Evolutionary conservation across 345 rosid species (phyloP).

Genomic region (Raphanus raphanistrum): DNA sequence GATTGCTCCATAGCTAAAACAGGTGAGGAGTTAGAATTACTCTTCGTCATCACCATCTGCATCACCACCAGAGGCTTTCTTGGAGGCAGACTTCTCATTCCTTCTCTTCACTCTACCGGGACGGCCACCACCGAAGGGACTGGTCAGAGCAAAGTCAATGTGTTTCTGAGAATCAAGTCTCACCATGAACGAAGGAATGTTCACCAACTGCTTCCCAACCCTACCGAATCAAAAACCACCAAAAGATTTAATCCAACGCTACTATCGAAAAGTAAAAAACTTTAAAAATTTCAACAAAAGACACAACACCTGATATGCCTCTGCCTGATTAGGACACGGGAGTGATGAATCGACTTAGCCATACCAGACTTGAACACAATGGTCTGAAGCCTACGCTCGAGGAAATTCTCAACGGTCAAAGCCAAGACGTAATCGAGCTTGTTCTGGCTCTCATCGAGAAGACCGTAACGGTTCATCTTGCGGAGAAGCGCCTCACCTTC

Average conservation of each 20-base stretch:
- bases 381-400: constrained; percentile 68
- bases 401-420: constrained; percentile 65
- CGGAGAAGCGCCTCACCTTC: constrained; percentile 67
- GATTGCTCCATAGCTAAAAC: constrained; percentile 9
- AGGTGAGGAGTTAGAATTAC: constrained; percentile 1
- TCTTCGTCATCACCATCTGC: constrained; percentile 71
- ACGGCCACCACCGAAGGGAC: constrained; percentile 71
- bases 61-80: constrained; percentile 68
- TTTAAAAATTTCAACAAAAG: background rate
- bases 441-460: constrained; percentile 73
- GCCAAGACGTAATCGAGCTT: constrained; percentile 81
- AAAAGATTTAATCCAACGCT: background rate
- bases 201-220: constrained; percentile 78
- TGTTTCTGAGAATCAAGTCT: constrained; percentile 70
- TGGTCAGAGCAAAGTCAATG: constrained; percentile 66
- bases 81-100: constrained; percentile 66
- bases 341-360: constrained; percentile 73
- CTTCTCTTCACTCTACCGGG: constrained; percentile 75
- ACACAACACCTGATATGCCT: constrained; percentile 60
- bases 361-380: constrained; percentile 67
- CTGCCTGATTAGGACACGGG: constrained; percentile 68
- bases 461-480: constrained; percentile 63
- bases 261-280: background rate
- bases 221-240: constrained; percentile 5
- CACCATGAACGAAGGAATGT: constrained; percentile 73